A percentile compares a stretch with the other conserved stretches of the same genome.
Evolutionary conservation across 768 basidiomycete species (phyloP).

Genomic region (Lanmaoa pseudosensibilis): DNA sequence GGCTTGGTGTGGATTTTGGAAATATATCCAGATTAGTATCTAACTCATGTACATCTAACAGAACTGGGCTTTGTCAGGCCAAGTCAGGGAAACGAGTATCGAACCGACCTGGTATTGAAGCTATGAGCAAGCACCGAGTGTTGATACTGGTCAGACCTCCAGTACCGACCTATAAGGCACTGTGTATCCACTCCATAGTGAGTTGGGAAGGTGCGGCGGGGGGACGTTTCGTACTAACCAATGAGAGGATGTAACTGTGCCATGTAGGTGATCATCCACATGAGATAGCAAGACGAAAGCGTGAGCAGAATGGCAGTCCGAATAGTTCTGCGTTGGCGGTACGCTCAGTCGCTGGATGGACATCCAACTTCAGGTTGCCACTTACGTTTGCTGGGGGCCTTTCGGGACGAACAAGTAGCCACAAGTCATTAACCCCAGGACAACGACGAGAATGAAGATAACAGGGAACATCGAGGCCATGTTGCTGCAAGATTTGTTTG

Average conservation of each 20-base stretch:
- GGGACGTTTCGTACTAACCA: slow-evolving; percentile 46
- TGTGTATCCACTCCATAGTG: slow-evolving; percentile 1
- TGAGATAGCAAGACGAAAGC: slow-evolving; percentile 82
- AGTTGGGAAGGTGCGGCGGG: not conserved
- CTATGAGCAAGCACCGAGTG: not conserved
- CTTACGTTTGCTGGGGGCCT: slow-evolving; percentile 88
- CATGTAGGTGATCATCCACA: slow-evolving; percentile 98
- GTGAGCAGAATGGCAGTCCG: slow-evolving; percentile 80
- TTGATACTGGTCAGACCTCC: slow-evolving; percentile 17
- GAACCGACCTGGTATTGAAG: slow-evolving; percentile 27
- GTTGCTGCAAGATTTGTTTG: slow-evolving; percentile 6
- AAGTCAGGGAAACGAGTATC: not conserved
- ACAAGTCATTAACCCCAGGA: slow-evolving; percentile 60
- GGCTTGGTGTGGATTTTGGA: slow-evolving; percentile 1
- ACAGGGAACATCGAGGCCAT: slow-evolving; percentile 77
- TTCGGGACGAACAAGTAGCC: slow-evolving; percentile 76
- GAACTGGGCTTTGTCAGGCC: slow-evolving; percentile 7
- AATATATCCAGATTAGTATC: slow-evolving; percentile 20
- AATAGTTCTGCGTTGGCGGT: slow-evolving; percentile 57
- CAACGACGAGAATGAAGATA: slow-evolving; percentile 62
- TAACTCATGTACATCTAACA: slow-evolving; percentile 28
- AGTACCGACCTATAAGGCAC: slow-evolving; percentile 18
- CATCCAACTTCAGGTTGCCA: slow-evolving; percentile 13
- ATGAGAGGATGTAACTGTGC: slow-evolving; percentile 92
- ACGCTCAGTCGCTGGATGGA: not conserved